Percentiles rank a stretch among this genome's conserved stretches.
Evolutionary conservation across 257 asterid genomes (phyloP).

Genomic region (Solanum piurae): DNA sequence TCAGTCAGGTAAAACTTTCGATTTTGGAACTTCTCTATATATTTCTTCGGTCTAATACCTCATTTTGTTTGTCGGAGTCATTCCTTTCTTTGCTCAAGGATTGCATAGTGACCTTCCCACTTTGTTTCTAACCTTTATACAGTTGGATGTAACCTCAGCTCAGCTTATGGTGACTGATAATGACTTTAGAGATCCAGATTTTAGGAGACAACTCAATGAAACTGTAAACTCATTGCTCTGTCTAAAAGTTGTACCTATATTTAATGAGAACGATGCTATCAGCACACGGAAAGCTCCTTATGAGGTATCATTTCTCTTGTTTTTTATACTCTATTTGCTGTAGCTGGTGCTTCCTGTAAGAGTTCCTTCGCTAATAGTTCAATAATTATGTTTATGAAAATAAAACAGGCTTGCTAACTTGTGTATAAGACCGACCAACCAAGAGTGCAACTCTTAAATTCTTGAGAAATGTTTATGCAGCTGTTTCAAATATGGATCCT

Average conservation of each 20-base stretch:
- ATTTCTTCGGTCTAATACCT: neutral
- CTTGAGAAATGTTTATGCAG: neutral
- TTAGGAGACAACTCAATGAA: constrained; percentile 56
- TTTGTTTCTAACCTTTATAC: constrained; percentile 3
- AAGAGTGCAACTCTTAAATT: neutral
- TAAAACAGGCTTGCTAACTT: neutral
- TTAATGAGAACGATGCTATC: constrained; percentile 77
- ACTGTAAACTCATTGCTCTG: constrained; percentile 48
- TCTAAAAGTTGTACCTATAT: constrained; percentile 63
- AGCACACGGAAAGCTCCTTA: constrained; percentile 79
- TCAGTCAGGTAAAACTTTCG: constrained; percentile 68
- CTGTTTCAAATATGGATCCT: neutral
- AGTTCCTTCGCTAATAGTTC: neutral
- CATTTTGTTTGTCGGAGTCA: neutral
- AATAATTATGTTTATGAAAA: neutral
- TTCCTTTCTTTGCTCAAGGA: neutral
- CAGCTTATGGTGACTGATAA: constrained; percentile 80
- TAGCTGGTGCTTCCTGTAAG: neutral
- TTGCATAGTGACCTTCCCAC: neutral
- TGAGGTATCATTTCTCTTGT: constrained; percentile 38
- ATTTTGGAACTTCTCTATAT: neutral
- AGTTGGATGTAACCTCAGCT: constrained; percentile 73
- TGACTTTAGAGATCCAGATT: constrained; percentile 58
- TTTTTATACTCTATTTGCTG: neutral
- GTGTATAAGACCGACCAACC: neutral